Percentiles rank a stretch among this genome's conserved stretches.
Conservation (phyloP, 2,329 filamentous ascomycete species). For the Xylariaceae sp. region DNA sequence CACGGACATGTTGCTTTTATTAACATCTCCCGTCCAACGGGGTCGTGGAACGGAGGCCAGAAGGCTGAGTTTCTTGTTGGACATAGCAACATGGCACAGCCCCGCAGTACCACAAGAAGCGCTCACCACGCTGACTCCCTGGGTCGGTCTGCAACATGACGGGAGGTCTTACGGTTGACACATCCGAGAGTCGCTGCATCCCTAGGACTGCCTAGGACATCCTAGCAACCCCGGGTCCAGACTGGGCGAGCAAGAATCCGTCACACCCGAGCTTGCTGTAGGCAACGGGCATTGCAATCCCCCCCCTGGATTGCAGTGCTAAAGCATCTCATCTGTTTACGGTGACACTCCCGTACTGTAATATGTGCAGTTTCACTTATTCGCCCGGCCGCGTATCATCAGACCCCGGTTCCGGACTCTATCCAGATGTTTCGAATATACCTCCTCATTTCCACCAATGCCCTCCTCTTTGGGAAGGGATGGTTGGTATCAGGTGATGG, state of each 20-base stretch:
- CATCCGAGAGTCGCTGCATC: slow-evolving; percentile 7
- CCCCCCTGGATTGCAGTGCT: background rate
- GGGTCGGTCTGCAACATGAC: background rate
- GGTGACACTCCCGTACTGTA: background rate
- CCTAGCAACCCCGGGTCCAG: background rate
- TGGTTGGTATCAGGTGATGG: background rate
- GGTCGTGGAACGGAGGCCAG: slow-evolving; percentile 4
- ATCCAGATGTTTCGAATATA: background rate
- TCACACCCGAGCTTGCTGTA: slow-evolving; percentile 1
- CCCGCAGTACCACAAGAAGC: background rate
- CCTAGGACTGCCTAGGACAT: background rate
- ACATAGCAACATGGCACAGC: slow-evolving; percentile 7
- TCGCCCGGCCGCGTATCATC: background rate
- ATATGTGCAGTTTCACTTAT: background rate
- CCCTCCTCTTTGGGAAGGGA: background rate
- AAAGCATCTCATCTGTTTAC: background rate
- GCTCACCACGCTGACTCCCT: background rate
- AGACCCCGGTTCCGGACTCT: background rate
- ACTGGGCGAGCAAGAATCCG: background rate
- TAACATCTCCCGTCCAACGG: slow-evolving; percentile 3
- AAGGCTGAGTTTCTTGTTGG: slow-evolving; percentile 3
- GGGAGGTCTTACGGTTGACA: slow-evolving; percentile 6
- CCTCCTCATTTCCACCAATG: background rate
- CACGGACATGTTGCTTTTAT: slow-evolving; percentile 11
- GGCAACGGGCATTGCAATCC: background rate